phyloP scores from a whole-genome alignment of 2,329 filamentous ascomycete genomes.

The Alternaria metachromatica region DNA sequence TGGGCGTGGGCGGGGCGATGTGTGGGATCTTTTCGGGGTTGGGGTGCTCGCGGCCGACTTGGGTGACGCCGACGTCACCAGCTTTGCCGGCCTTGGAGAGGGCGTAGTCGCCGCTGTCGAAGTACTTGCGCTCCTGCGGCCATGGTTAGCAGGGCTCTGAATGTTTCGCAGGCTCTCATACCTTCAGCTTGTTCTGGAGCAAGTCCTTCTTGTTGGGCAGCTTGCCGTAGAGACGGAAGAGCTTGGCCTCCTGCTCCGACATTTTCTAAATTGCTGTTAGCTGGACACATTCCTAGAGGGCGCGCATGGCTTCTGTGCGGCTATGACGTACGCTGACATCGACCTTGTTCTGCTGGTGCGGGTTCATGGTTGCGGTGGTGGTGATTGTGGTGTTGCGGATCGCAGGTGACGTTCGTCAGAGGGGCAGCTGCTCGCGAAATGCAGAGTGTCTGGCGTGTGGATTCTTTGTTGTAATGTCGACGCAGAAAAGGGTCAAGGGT shows the following conservation, averaged over 20 bases:
- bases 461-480: slow-evolving; percentile 37
- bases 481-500: slow-evolving; percentile 28
- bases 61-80: slow-evolving; percentile 89
- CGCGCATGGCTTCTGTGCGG: slow-evolving; percentile 21
- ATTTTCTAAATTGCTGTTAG: slow-evolving; percentile 69
- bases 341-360: slow-evolving; percentile 97
- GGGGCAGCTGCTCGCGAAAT: slow-evolving; percentile 16
- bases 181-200: slow-evolving; percentile 96
- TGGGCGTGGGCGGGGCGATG: slow-evolving; percentile 69
- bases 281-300: neutral
- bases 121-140: slow-evolving; percentile 85
- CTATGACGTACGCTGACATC: slow-evolving; percentile 81
- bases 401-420: slow-evolving; percentile 21
- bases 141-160: slow-evolving; percentile 6
- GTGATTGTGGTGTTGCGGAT: slow-evolving; percentile 6
- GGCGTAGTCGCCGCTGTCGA: slow-evolving; percentile 95
- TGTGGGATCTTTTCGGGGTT: slow-evolving; percentile 95
- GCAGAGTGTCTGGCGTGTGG: slow-evolving; percentile 23
- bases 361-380: slow-evolving; percentile 72
- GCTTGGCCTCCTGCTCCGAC: slow-evolving; percentile 91
- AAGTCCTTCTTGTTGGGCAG: slow-evolving; percentile 95
- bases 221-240: slow-evolving; percentile 97
- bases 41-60: slow-evolving; percentile 92
- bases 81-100: slow-evolving; percentile 97
- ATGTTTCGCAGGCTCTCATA: slow-evolving; percentile 36